Evolutionary conservation across 768 basidiomycete genomes (phyloP).

Genomic region (Leccinum subgranulosum): DNA sequence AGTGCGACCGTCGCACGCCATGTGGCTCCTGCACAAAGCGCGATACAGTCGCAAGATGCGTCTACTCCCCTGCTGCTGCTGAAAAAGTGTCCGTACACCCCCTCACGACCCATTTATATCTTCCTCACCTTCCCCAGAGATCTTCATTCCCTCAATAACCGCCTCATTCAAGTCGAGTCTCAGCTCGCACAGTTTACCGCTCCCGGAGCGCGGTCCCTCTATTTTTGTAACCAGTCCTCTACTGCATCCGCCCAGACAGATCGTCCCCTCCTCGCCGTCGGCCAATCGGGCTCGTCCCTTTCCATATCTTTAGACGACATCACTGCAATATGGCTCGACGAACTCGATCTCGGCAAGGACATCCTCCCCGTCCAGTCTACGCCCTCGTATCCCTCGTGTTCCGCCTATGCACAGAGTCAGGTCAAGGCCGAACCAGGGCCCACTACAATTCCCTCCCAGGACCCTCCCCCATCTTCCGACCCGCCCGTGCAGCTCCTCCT

Average conservation of each 20-base stretch:
- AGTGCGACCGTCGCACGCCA: constrained; percentile 76
- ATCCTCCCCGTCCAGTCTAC: constrained; percentile 18
- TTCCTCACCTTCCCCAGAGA: constrained; percentile 43
- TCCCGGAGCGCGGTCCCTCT: constrained; percentile 26
- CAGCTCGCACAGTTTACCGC: constrained; percentile 48
- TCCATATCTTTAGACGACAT: constrained; percentile 57
- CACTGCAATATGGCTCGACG: constrained; percentile 56
- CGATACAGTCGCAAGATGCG: constrained; percentile 67
- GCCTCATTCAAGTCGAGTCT: constrained; percentile 68
- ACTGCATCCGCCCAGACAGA: constrained; percentile 14
- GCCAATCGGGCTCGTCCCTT: constrained; percentile 43
- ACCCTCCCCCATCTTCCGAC: constrained; percentile 13
- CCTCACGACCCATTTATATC: neutral
- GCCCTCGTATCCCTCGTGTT: constrained; percentile 15
- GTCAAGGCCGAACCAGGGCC: constrained; percentile 38
- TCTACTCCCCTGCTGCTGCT: constrained; percentile 77
- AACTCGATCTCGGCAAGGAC: constrained; percentile 41
- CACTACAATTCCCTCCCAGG: constrained; percentile 23
- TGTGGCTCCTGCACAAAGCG: constrained; percentile 80
- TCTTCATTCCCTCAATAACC: constrained; percentile 79
- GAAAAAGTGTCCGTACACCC: constrained; percentile 70
- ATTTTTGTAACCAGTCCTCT: constrained; percentile 12
- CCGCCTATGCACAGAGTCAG: constrained; percentile 10
- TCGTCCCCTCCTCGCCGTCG: constrained; percentile 37
- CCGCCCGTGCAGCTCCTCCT: constrained; percentile 22